These are phyloP conservation scores for Penicillium longicatenatum DNA, from an alignment of 495 filamentous ascomycete genomes.

Conservation along the genomic window DNA sequence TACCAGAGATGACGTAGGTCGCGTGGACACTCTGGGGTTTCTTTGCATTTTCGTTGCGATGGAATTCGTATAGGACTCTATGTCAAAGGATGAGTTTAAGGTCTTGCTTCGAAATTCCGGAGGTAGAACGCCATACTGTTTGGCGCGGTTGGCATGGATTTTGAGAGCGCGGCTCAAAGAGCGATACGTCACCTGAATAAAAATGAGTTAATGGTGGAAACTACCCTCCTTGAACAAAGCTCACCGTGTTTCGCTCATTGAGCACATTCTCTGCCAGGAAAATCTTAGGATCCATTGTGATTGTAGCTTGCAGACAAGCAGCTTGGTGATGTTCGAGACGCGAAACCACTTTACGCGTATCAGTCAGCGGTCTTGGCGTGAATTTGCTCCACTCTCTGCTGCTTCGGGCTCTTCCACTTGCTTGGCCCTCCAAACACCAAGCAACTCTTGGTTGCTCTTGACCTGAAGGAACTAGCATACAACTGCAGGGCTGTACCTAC, in stretches of 20 bases:
- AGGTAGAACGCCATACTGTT: constrained; percentile 58
- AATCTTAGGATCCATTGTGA: constrained; percentile 57
- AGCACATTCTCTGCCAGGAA: constrained; percentile 77
- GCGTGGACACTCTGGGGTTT: constrained; percentile 76
- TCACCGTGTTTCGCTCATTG: constrained; percentile 72
- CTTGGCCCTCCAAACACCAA: neutral
- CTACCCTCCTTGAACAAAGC: constrained; percentile 21
- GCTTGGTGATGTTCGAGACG: constrained; percentile 29
- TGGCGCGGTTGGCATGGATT: constrained; percentile 79
- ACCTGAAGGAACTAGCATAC: neutral
- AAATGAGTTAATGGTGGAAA: constrained; percentile 3
- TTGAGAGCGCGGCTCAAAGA: constrained; percentile 75
- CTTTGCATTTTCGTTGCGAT: constrained; percentile 75
- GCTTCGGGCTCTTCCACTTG: constrained; percentile 8
- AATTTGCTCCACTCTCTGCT: constrained; percentile 14
- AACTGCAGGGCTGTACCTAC: neutral
- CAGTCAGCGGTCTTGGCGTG: constrained; percentile 51
- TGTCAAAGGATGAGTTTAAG: constrained; percentile 1
- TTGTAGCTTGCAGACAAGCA: constrained; percentile 11
- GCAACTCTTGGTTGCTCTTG: constrained; percentile 1
- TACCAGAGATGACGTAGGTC: constrained; percentile 82
- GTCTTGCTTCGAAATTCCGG: neutral
- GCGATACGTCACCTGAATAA: constrained; percentile 77
- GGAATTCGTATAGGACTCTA: constrained; percentile 91
- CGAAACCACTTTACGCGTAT: constrained; percentile 55